A percentile compares a stretch with the other conserved stretches of the same genome.
These are phyloP conservation scores for Polymyxa betae DNA, from an alignment of 208 protist species.

Conservation along the genomic window DNA sequence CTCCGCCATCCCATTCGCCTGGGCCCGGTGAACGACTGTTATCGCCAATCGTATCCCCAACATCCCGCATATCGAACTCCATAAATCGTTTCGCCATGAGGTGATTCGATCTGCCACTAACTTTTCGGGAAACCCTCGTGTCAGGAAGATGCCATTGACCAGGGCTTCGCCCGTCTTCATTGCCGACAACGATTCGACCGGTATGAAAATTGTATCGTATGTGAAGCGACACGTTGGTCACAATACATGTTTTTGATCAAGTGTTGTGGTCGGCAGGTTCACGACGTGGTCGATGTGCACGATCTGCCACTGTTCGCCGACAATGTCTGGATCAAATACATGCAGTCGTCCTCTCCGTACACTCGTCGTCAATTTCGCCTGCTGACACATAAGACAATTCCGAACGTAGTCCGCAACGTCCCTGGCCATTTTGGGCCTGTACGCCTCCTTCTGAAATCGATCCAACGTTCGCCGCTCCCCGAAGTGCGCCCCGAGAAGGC, in stretches of 20 bases:
- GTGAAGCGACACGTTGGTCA: neutral
- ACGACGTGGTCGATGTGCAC: slow-evolving; percentile 50
- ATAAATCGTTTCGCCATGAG: slow-evolving; percentile 4
- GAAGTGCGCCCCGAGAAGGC: neutral
- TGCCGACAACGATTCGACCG: neutral
- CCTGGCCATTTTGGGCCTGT: neutral
- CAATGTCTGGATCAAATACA: neutral
- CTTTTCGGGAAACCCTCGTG: neutral
- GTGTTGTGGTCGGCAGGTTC: neutral
- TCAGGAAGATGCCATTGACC: neutral
- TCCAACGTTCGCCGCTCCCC: neutral
- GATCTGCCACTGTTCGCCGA: neutral
- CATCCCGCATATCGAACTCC: neutral
- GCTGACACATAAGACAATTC: neutral
- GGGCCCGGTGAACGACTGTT: neutral
- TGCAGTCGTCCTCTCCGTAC: neutral
- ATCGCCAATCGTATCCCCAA: neutral
- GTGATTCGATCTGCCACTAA: neutral
- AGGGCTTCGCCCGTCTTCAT: neutral
- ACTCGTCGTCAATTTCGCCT: neutral
- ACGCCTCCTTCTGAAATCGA: neutral
- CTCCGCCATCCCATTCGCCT: slow-evolving; percentile 34
- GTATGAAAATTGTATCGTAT: slow-evolving; percentile 8
- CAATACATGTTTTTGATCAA: neutral
- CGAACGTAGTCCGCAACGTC: neutral